phyloP scores from a whole-genome alignment of 2,329 filamentous ascomycete genomes.

The Diplodia scrobiculata region DNA sequence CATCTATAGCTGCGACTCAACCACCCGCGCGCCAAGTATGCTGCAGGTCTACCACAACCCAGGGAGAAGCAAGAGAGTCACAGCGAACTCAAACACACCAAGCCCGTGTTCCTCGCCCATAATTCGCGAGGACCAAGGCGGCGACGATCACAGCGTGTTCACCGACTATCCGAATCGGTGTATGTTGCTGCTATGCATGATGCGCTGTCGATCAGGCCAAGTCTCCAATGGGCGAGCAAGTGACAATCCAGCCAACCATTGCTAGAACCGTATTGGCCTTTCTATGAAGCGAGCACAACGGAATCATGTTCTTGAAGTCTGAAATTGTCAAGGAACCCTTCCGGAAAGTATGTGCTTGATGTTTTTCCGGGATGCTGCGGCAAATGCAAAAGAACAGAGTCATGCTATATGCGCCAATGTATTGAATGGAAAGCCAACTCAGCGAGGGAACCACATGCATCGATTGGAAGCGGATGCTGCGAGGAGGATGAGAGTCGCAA shows the following conservation, averaged over 20 bases:
- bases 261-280: background rate
- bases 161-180: background rate
- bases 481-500: background rate
- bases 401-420: background rate
- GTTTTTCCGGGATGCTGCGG: no score
- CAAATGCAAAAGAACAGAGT: background rate
- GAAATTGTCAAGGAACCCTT: no score
- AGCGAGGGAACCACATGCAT: background rate
- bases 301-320: no score
- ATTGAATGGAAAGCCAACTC: background rate
- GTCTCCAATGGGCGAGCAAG: background rate
- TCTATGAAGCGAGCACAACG: no score
- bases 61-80: background rate
- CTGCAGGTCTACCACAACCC: background rate
- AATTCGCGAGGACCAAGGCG: background rate
- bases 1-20: background rate
- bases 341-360: no score
- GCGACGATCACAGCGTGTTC: no score
- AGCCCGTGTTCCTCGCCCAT: slow-evolving; percentile 1
- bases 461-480: background rate
- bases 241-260: background rate
- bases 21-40: background rate
- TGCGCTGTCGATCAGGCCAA: background rate
- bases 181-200: background rate
- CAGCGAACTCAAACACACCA: slow-evolving; percentile 7